Base-by-base conservation (phyloP, 2,329 filamentous ascomycete species). In the Canariomyces notabilis region DNA sequence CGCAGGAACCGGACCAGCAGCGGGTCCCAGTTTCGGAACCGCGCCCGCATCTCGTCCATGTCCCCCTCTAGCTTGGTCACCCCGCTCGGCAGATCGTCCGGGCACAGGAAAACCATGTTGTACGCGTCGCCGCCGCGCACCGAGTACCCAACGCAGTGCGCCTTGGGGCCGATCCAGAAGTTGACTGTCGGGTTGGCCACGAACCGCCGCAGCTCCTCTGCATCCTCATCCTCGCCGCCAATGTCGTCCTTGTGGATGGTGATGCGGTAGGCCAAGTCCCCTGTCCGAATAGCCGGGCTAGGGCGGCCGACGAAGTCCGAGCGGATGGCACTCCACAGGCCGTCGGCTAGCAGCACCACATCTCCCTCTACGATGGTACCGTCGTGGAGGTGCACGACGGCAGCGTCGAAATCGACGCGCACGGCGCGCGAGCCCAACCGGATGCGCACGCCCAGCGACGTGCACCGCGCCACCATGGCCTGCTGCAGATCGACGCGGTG, bases 21-120 rank as follows among this genome's bases (percentile, higher is more conserved):
- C 2, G 81, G 81, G 64, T 87, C 82, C 83, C 83, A 87, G 0
- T 68, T 71, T 5, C 67, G 63, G 57, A 87, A 85, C 2, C 82
- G 59, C 4, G 65, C 65, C 40, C 67, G 70, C 78, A 85, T 82
- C 63, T 86, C 80, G 11, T 78, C 74, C 0, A 80, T 55, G 6
- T 74, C 75, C 1, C 77, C 82, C 1, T 68, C 54, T 42, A 72
- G 66, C 23, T 73, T 72, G 9, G 72, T 69, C 1, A 81, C 74
- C 1, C 71, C 53, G 18, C 52, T 53, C 1, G 67, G 67, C 36
- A 75, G 57, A 42, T 74, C 68, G 49, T 75, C 72, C 0, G 71
- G 71, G 12, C 67, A 66, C 8, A 74, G 51, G 11, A 74, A 61
- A 1, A 74, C 72, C 39, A 75, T 64, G 52, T 75, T 74, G 55